phyloP scores from a whole-genome alignment of 768 basidiomycete species.

The Termitomyces bulborhizus region DNA sequence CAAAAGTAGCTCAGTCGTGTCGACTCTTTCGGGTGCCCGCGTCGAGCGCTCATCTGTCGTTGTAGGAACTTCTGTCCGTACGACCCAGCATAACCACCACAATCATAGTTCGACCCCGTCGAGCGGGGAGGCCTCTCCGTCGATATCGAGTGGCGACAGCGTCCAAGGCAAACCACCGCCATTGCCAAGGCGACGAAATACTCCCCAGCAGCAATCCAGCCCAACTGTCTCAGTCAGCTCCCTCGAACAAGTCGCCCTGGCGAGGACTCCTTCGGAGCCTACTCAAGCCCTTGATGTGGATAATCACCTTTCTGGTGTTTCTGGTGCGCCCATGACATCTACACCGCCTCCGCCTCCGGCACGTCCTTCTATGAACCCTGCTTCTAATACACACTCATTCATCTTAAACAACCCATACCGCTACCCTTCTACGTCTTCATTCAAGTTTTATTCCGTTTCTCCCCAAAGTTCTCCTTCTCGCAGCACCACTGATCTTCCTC shows the following conservation, averaged over 20 bases:
- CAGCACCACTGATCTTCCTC: slow-evolving; percentile 20
- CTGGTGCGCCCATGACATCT: background rate
- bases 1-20: slow-evolving; percentile 46
- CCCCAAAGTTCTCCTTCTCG: slow-evolving; percentile 25
- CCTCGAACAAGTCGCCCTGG: slow-evolving; percentile 41
- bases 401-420: slow-evolving; percentile 10
- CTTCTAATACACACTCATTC: background rate
- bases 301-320: background rate
- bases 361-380: slow-evolving; percentile 5
- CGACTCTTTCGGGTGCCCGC: slow-evolving; percentile 23
- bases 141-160: slow-evolving; percentile 6
- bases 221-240: slow-evolving; percentile 38
- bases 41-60: slow-evolving; percentile 27
- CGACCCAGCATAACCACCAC: slow-evolving; percentile 15
- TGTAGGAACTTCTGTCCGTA: slow-evolving; percentile 26
- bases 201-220: slow-evolving; percentile 23
- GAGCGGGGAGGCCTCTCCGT: background rate
- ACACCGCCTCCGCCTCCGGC: slow-evolving; percentile 3
- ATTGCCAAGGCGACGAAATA: slow-evolving; percentile 24
- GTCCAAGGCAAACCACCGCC: slow-evolving; percentile 16
- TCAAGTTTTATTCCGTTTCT: slow-evolving; percentile 13
- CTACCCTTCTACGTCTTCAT: background rate
- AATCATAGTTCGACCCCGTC: background rate
- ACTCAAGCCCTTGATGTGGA: background rate
- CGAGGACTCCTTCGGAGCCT: slow-evolving; percentile 13